A percentile compares a stretch with the other conserved stretches of the same genome.
Conservation (phyloP, 495 filamentous ascomycete species). For the Xylaria grammica region DNA sequence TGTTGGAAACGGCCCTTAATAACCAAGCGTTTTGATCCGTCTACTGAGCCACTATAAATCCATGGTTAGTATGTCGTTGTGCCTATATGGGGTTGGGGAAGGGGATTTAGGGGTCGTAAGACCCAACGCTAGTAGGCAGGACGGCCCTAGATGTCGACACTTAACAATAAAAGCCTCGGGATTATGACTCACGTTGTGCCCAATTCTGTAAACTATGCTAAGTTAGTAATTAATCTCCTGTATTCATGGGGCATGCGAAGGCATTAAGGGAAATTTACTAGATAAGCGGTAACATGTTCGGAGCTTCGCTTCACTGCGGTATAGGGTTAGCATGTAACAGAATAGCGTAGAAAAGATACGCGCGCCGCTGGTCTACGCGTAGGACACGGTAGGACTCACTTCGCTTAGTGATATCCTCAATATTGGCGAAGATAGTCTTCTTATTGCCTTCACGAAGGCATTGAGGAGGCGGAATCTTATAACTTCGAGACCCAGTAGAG, state of each 20-base stretch:
- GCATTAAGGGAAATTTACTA: slow-evolving; percentile 41
- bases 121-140: too few relatives aligned
- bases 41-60: slow-evolving; percentile 76
- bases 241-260: neutral
- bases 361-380: neutral
- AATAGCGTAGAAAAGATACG: slow-evolving; percentile 25
- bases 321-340: slow-evolving; percentile 60
- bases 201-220: slow-evolving; percentile 79
- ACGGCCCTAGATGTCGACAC: too few relatives aligned
- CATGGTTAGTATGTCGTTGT: slow-evolving; percentile 1
- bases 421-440: slow-evolving; percentile 99
- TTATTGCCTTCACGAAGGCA: slow-evolving; percentile 99
- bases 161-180: too few relatives aligned
- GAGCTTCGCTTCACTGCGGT: slow-evolving; percentile 83
- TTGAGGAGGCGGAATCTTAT: slow-evolving; percentile 99
- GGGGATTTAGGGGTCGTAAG: too few relatives aligned
- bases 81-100: too few relatives aligned
- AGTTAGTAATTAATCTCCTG: neutral
- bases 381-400: slow-evolving; percentile 15
- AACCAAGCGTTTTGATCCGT: slow-evolving; percentile 89
- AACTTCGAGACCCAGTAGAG: slow-evolving; percentile 83
- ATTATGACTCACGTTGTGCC: slow-evolving; percentile 62
- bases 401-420: slow-evolving; percentile 82
- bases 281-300: slow-evolving; percentile 94
- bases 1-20: slow-evolving; percentile 97